A percentile compares a stretch with the other conserved stretches of the same genome.
These are phyloP conservation scores for Verbascum thapsus DNA, from an alignment of 257 asterid genomes.

Conservation along the genomic window DNA sequence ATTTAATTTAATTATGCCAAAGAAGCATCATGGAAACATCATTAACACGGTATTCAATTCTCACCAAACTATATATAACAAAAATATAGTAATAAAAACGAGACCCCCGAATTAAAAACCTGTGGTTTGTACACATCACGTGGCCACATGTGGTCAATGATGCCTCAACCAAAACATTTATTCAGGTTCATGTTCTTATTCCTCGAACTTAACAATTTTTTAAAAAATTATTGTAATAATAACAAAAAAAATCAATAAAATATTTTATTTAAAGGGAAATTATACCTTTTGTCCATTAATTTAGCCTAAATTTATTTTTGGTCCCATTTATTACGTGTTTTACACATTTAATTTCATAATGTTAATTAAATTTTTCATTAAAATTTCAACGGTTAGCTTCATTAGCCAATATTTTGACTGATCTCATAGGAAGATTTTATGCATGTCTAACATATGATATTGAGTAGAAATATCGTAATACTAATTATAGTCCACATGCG, in stretches of 20 bases:
- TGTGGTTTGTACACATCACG: slow-evolving; percentile 19
- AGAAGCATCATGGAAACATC: slow-evolving; percentile 31
- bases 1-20: background rate
- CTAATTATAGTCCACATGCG: too few relatives aligned
- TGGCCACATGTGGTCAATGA: slow-evolving; percentile 33
- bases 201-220: slow-evolving; percentile 32
- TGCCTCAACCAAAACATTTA: slow-evolving; percentile 24
- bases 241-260: background rate
- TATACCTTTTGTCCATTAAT: too few relatives aligned
- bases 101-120: background rate
- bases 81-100: background rate
- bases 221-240: slow-evolving; percentile 12
- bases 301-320: too few relatives aligned
- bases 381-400: too few relatives aligned
- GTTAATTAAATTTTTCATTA: too few relatives aligned
- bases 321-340: too few relatives aligned
- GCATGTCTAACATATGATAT: too few relatives aligned
- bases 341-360: too few relatives aligned
- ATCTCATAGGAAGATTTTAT: too few relatives aligned
- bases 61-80: background rate
- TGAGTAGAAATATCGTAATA: too few relatives aligned
- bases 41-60: background rate
- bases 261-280: too few relatives aligned
- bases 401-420: too few relatives aligned
- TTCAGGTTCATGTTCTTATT: slow-evolving; percentile 7